Conservation (phyloP, 345 rosid genomes). For the Triadica sebifera region DNA sequence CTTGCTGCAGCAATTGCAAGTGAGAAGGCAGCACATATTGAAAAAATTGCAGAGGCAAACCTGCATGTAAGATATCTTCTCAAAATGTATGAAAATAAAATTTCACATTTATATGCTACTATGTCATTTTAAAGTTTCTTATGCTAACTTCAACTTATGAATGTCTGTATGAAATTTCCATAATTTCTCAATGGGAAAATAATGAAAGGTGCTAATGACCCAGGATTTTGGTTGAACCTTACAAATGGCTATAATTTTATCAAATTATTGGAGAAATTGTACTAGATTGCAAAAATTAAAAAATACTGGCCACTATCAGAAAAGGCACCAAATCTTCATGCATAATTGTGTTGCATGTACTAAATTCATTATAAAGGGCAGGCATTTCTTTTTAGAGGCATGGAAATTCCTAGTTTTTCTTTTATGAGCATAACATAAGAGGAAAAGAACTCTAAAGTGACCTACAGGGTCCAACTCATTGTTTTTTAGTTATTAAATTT, state of each 20-base stretch:
- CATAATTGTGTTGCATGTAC: not conserved
- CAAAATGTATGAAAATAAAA: not conserved
- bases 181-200: not conserved
- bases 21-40: constrained; percentile 85
- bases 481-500: not conserved
- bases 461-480: not conserved
- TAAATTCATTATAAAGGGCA: not conserved
- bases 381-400: not conserved
- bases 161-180: not conserved
- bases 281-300: not conserved
- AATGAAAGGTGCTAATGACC: not conserved
- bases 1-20: constrained; percentile 59
- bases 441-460: not conserved
- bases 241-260: too few species aligned
- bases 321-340: not conserved
- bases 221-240: not conserved
- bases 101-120: not conserved
- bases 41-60: constrained; percentile 86
- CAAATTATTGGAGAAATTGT: not conserved
- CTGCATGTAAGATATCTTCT: constrained; percentile 59
- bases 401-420: not conserved
- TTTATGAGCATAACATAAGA: not conserved
- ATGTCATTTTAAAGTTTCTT: not conserved
- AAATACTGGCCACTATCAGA: not conserved
- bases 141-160: not conserved